A percentile compares a stretch with the other conserved stretches of the same genome.
Evolutionary conservation across 78 protist species (phyloP).

Genomic region (Isochrysis galbana): DNA sequence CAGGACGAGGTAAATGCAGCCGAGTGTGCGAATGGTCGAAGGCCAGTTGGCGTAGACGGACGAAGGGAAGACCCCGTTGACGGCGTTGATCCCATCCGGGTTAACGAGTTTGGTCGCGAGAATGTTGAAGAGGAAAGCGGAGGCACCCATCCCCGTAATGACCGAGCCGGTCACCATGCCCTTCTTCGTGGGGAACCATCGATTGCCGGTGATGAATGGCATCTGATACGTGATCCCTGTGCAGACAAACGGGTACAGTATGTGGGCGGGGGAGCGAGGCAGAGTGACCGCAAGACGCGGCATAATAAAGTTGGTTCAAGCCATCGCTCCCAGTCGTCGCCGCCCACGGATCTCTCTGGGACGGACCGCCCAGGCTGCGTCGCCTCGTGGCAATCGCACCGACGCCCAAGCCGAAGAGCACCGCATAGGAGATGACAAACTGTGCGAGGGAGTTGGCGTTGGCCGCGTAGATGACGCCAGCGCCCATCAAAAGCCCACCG

Average conservation of each 20-base stretch:
- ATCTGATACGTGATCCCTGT: background rate
- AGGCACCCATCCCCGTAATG: background rate
- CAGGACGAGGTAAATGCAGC: background rate
- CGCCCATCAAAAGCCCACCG: background rate
- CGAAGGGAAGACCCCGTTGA: background rate
- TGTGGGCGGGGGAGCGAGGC: too few species aligned
- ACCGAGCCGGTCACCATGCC: background rate
- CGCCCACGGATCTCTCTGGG: too few species aligned
- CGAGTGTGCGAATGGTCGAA: background rate
- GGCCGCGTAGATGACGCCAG: background rate
- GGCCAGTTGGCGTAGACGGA: background rate
- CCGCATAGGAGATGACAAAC: background rate
- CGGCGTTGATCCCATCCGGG: background rate
- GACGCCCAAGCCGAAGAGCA: background rate
- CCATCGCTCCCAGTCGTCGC: too few species aligned
- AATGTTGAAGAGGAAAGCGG: background rate
- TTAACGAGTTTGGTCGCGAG: background rate
- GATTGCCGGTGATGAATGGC: background rate
- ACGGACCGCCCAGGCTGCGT: too few species aligned
- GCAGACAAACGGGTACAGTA: too few species aligned
- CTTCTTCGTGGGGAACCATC: background rate
- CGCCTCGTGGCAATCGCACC: too few species aligned
- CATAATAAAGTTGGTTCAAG: too few species aligned
- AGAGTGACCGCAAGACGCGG: too few species aligned
- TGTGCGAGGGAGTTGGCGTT: background rate